Conservation (phyloP, 2,329 filamentous ascomycete genomes). For the Claviceps purpurea region DNA sequence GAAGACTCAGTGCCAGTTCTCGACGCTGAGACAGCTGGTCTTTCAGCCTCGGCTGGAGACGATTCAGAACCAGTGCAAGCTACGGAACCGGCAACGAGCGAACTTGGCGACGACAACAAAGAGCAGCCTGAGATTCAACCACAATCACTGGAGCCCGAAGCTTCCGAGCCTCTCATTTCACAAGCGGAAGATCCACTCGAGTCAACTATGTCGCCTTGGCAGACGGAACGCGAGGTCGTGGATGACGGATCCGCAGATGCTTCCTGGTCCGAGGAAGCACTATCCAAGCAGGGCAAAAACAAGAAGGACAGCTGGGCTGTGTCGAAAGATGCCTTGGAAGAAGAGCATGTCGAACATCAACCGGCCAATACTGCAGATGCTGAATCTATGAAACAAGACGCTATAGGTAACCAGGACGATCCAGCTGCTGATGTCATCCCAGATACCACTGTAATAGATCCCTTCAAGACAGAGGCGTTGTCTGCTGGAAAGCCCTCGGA, state of each 20-base stretch:
- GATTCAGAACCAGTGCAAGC: background rate
- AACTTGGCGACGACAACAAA: background rate
- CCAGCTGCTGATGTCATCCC: background rate
- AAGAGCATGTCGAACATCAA: background rate
- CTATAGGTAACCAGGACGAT: background rate
- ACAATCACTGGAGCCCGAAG: constrained; percentile 6
- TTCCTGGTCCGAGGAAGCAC: constrained; percentile 5
- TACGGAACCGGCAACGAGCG: background rate
- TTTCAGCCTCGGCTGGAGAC: background rate
- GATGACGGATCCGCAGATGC: constrained; percentile 1
- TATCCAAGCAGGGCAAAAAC: constrained; percentile 17
- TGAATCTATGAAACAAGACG: background rate
- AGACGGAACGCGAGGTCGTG: constrained; percentile 10
- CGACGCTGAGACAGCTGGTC: background rate
- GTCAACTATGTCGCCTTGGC: constrained; percentile 13
- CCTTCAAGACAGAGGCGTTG: background rate
- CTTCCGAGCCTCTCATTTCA: constrained; percentile 20
- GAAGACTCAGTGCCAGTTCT: constrained; percentile 7
- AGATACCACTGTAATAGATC: background rate
- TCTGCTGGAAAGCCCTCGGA: background rate
- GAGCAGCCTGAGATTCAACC: constrained; percentile 1
- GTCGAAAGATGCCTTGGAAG: constrained; percentile 6
- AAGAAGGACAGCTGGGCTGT: constrained; percentile 15
- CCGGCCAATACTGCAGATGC: background rate
- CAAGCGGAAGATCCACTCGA: constrained; percentile 16